Conservation (phyloP, 2,329 filamentous ascomycete genomes). For the Epichloe gansuensis region DNA sequence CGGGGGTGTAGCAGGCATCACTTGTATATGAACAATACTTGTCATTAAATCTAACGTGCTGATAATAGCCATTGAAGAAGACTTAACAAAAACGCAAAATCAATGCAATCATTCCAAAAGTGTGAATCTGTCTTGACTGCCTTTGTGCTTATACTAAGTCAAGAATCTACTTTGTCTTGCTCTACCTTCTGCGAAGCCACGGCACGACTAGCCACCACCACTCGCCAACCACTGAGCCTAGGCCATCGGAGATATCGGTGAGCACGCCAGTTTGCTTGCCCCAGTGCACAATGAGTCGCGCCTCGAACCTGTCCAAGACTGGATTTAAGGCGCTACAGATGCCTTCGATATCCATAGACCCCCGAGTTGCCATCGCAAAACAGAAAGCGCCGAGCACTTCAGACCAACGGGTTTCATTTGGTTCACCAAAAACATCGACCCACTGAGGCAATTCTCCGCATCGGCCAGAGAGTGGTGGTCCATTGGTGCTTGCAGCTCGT, state of each 20-base stretch:
- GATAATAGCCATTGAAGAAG: too few species aligned
- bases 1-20: too few species aligned
- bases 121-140: too few species aligned
- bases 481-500: conserved; percentile 19
- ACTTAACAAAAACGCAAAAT: too few species aligned
- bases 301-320: conserved; percentile 51
- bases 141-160: too few species aligned
- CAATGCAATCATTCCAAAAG: too few species aligned
- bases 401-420: conserved; percentile 50
- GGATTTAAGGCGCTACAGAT: conserved; percentile 45
- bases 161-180: background rate
- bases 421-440: conserved; percentile 54
- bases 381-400: conserved; percentile 50
- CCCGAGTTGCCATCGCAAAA: conserved; percentile 50
- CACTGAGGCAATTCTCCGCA: conserved; percentile 52
- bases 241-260: conserved; percentile 24
- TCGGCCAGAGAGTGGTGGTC: conserved; percentile 30
- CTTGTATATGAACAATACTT: too few species aligned
- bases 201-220: conserved; percentile 56
- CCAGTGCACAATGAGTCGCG: conserved; percentile 47
- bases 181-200: conserved; percentile 11
- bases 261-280: conserved; percentile 41
- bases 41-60: too few species aligned
- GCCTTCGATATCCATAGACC: conserved; percentile 40
- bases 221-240: conserved; percentile 38